Evolutionary conservation across 192 early-diverging fungal genomes (phyloP), one percentile per base, ranked within the genome.

Genomic region (Chytriomyces hyalinus): DNA sequence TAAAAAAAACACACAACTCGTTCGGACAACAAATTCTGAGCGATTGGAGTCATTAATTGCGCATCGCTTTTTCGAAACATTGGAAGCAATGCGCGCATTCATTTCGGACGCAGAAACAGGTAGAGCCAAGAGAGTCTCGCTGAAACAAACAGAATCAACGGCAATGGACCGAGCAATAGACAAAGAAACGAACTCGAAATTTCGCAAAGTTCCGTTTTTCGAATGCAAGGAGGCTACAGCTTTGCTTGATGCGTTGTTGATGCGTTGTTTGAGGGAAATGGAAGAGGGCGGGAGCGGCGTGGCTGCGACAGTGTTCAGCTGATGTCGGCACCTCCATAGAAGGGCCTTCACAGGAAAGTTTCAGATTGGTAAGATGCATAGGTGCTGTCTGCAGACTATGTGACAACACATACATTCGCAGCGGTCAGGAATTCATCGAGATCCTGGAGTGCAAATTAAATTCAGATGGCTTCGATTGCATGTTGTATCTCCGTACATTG

Each of bases 11-110:
- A 4, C 2, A 20, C 53, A 57, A n/a, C 53, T 20, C 13, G 15
- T 20, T 57, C 15, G 53, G 53, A 13, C 20, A 65, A 73, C 71
- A 47, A 73, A 73, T 26, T 73, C 71, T 3, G 9, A 44, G 11
- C 46, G 53, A 48, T 73, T 73, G 8, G 71, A 73, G 15, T 28
- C 71, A 46, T 73, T 28, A 11, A 73, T 47, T 10, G 11, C n/a
- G 24, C 5, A 28, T 10, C 44, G 1, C 44, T 73, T 73, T 10
- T 28, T 45, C 10, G 8, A 8, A 49, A 70, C 36, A 13, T 11
- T 15, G 47, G 46, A 20, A 1, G n/a, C 49, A 3, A 70, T 70
- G 24, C 26, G 49, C 8, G 22, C 13, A 48, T 49, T 22, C 68
- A 70, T 22, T 51, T 70, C 26, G 13, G 15, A 13, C n/a, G 20